phyloP scores from a whole-genome alignment of 2,329 filamentous ascomycete genomes.

The Aspergillus calidoustus region DNA sequence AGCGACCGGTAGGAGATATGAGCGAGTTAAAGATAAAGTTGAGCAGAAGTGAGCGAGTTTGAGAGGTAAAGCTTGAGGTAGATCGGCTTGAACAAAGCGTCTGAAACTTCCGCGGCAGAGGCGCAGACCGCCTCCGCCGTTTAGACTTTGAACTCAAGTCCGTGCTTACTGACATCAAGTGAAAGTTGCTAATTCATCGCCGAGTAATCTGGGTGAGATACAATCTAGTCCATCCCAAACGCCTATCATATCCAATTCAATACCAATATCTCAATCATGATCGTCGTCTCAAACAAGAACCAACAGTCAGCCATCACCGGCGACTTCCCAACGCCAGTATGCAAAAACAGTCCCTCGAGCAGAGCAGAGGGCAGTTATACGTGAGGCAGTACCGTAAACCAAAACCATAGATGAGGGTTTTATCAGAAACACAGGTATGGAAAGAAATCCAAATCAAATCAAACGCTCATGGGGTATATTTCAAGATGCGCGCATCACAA shows the following conservation, averaged over 20 bases:
- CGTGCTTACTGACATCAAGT: neutral
- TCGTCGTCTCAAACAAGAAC: conserved; percentile 1
- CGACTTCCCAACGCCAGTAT: conserved; percentile 18
- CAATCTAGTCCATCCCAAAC: conserved; percentile 13
- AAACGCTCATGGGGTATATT: conserved; percentile 44
- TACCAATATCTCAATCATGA: conserved; percentile 6
- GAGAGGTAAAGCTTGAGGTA: neutral
- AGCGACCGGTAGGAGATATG: neutral
- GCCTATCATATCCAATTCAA: conserved; percentile 4
- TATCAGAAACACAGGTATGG: neutral
- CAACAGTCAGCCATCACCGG: neutral
- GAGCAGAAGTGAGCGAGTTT: neutral
- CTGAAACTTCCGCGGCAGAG: conserved; percentile 16
- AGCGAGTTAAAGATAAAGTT: neutral
- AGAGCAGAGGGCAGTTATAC: neutral
- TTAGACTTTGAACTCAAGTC: no score
- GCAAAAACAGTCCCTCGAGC: conserved; percentile 16
- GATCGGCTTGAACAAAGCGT: neutral
- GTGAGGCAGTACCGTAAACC: conserved; percentile 7
- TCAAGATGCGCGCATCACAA: conserved; percentile 54
- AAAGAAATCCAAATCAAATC: conserved; percentile 27
- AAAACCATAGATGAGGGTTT: conserved; percentile 5
- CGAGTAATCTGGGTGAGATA: neutral
- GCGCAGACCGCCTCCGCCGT: conserved; percentile 10
- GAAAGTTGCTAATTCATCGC: neutral